Percentiles rank a stretch among this genome's conserved stretches.
Evolutionary conservation across 73 alveolate genomes (phyloP).

Genomic region (Uronychia binucleata): DNA sequence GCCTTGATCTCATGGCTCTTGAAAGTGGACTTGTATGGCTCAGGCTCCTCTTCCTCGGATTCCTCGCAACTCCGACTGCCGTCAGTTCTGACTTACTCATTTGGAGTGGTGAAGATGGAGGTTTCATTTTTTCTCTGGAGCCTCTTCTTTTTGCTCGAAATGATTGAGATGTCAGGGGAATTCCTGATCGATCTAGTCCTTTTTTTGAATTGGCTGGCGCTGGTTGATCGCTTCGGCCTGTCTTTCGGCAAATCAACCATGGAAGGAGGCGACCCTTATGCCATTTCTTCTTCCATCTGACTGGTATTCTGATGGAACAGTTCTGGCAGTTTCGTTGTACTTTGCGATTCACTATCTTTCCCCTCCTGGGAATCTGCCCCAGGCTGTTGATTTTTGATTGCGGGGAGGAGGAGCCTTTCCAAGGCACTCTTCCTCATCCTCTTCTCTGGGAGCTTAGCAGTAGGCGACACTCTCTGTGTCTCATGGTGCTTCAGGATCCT

Average conservation of each 20-base stretch:
- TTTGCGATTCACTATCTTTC: too few species aligned
- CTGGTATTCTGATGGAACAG: too few species aligned
- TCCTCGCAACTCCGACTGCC: not conserved
- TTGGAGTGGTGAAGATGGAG: not conserved
- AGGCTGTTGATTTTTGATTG: too few species aligned
- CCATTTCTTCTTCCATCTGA: too few species aligned
- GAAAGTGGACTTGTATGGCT: not conserved
- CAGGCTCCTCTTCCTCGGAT: not conserved
- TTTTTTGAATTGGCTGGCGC: not conserved
- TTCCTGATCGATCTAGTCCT: not conserved
- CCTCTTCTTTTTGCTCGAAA: not conserved
- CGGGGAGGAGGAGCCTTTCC: not conserved
- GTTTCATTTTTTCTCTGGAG: not conserved
- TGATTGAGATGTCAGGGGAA: not conserved
- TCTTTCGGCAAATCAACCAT: too few species aligned
- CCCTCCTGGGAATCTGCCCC: too few species aligned
- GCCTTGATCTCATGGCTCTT: not conserved
- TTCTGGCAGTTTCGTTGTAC: too few species aligned
- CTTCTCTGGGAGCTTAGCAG: not conserved
- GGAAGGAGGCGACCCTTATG: too few species aligned
- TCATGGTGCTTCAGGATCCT: not conserved
- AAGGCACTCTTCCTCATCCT: not conserved
- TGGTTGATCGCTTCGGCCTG: not conserved
- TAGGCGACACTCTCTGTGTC: not conserved
- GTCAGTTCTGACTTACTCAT: not conserved